Evolutionary conservation across 2,329 filamentous ascomycete genomes (phyloP).

Genomic region (Drechslera avenae): DNA sequence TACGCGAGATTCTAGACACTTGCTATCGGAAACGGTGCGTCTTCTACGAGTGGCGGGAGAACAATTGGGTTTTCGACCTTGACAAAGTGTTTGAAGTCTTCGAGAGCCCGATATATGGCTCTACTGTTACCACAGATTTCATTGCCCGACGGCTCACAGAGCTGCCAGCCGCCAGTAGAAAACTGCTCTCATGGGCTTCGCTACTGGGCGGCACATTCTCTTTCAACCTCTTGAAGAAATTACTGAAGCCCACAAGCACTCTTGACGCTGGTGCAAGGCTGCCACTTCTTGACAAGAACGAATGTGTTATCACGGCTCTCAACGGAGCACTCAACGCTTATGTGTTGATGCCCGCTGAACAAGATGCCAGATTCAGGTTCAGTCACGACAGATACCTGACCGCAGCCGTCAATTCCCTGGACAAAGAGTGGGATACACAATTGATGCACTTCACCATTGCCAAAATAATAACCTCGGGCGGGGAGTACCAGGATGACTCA

Average conservation of each 20-base stretch:
- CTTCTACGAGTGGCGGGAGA: slow-evolving; percentile 86
- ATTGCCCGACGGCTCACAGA: slow-evolving; percentile 78
- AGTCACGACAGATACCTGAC: slow-evolving; percentile 86
- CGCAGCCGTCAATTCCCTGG: slow-evolving; percentile 66
- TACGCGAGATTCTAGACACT: slow-evolving; percentile 86
- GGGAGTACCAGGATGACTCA: slow-evolving; percentile 60
- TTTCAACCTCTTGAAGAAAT: slow-evolving; percentile 76
- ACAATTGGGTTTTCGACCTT: slow-evolving; percentile 78
- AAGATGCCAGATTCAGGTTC: slow-evolving; percentile 85
- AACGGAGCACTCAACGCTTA: slow-evolving; percentile 80
- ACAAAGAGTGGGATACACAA: slow-evolving; percentile 59
- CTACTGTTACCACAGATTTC: slow-evolving; percentile 81
- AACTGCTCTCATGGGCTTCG: slow-evolving; percentile 84
- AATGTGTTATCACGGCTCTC: slow-evolving; percentile 77
- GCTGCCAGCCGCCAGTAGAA: slow-evolving; percentile 72
- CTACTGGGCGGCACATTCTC: slow-evolving; percentile 83
- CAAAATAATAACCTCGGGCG: slow-evolving; percentile 77
- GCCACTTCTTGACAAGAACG: slow-evolving; percentile 60
- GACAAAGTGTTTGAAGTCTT: slow-evolving; percentile 88
- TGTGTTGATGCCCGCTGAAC: slow-evolving; percentile 79
- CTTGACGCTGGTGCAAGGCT: slow-evolving; percentile 51
- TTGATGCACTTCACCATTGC: slow-evolving; percentile 89
- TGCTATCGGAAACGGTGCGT: slow-evolving; percentile 87
- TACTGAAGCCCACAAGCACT: slow-evolving; percentile 73
- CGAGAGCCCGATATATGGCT: slow-evolving; percentile 75